Evolutionary conservation across 148 eudicot species (phyloP).

Genomic region (Rhododendron mucronatum): DNA sequence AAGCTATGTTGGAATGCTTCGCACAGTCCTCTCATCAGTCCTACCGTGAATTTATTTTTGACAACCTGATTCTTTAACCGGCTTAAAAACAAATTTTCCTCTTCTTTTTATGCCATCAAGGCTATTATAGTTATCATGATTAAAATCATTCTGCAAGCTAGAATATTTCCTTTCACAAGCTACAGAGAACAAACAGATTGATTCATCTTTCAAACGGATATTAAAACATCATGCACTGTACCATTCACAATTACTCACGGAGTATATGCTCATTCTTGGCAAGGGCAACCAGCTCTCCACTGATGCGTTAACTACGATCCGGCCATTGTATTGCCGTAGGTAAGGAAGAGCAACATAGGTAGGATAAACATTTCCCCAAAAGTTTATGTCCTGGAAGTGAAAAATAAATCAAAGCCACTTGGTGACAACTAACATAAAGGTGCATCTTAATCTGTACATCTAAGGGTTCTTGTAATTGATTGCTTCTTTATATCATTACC

Average conservation of each 20-base stretch:
- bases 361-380: conserved; percentile 97
- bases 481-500: conserved; percentile 32
- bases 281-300: conserved; percentile 93
- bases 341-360: conserved; percentile 82
- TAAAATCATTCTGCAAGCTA: background rate
- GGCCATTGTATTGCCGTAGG: conserved; percentile 55
- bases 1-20: background rate
- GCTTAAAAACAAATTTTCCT: background rate
- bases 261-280: conserved; percentile 88
- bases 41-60: background rate
- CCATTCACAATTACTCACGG: conserved; percentile 47
- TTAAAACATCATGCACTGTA: background rate
- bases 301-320: conserved; percentile 76
- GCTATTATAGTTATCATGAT: background rate
- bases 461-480: background rate
- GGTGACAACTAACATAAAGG: background rate
- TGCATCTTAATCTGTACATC: background rate
- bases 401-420: background rate
- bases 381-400: conserved; percentile 67
- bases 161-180: background rate
- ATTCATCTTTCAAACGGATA: background rate
- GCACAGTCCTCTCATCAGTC: background rate
- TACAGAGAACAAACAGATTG: background rate
- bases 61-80: background rate
- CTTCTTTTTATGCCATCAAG: background rate